Evolutionary conservation across 2,329 filamentous ascomycete species (phyloP).

Genomic region (Talaromyces sp.): DNA sequence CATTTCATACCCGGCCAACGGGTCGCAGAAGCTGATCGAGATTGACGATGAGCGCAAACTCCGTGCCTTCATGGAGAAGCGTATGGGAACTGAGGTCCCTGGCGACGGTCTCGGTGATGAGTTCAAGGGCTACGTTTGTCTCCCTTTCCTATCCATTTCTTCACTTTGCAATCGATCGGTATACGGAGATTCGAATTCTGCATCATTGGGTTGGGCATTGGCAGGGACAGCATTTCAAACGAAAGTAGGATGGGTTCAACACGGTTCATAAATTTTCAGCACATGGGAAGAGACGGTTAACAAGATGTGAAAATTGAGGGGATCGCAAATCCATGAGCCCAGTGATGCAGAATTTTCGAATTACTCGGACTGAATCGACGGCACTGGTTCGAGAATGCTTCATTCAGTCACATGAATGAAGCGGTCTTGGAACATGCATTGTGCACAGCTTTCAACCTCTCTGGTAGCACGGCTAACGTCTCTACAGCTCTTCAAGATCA

Average conservation of each 20-base stretch:
- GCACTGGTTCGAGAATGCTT: background rate
- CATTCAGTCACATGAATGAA: background rate
- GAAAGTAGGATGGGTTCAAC: background rate
- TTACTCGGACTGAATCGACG: background rate
- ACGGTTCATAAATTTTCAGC: background rate
- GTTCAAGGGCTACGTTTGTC: slow-evolving; percentile 85
- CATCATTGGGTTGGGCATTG: background rate
- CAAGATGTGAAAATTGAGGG: too few species aligned
- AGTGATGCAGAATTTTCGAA: background rate
- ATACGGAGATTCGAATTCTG: background rate
- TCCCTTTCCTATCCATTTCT: background rate
- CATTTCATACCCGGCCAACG: slow-evolving; percentile 93
- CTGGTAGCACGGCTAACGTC: background rate
- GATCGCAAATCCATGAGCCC: background rate
- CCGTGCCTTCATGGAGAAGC: slow-evolving; percentile 97
- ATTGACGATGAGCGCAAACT: slow-evolving; percentile 99
- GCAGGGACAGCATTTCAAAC: background rate
- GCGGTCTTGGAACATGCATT: background rate
- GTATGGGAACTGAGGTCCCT: slow-evolving; percentile 71
- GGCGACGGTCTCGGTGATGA: slow-evolving; percentile 96
- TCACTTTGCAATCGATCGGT: background rate
- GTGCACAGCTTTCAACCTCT: background rate
- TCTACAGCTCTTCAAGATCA: slow-evolving; percentile 81
- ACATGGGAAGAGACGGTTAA: background rate
- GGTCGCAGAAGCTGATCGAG: slow-evolving; percentile 99